Evolutionary conservation across 345 rosid species (phyloP).

Genomic region (Hibiscus tridactylites): DNA sequence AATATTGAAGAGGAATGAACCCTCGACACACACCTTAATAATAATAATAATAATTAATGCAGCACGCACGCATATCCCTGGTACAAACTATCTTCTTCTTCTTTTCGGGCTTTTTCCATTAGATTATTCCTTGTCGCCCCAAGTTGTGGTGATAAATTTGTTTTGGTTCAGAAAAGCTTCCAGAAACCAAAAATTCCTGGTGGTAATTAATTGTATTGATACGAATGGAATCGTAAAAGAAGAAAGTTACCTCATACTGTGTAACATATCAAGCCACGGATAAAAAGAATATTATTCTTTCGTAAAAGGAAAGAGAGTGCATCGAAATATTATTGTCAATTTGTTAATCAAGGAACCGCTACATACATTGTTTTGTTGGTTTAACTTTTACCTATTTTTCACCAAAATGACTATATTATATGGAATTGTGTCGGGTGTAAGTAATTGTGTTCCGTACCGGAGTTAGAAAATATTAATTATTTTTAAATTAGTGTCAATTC

Average conservation of each 20-base stretch:
- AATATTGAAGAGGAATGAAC: no score
- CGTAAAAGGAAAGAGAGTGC: background rate
- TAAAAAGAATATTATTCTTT: background rate
- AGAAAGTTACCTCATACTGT: background rate
- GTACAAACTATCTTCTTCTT: background rate
- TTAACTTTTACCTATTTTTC: no score
- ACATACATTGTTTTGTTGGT: no score
- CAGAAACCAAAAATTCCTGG: background rate
- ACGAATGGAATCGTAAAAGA: background rate
- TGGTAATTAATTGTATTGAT: background rate
- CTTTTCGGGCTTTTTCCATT: background rate
- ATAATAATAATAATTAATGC: no score
- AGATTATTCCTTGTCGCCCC: background rate
- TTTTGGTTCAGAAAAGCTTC: background rate
- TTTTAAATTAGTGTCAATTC: no score
- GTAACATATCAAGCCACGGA: background rate
- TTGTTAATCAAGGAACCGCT: no score
- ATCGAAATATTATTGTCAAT: background rate
- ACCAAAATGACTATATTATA: no score
- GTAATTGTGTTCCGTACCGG: no score
- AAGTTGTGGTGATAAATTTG: background rate
- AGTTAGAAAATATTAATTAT: no score
- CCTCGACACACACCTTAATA: no score
- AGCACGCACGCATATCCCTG: background rate
- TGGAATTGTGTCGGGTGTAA: no score